These are phyloP conservation scores for Leonotis leonurus DNA, from an alignment of 257 asterid genomes.

Conservation along the genomic window DNA sequence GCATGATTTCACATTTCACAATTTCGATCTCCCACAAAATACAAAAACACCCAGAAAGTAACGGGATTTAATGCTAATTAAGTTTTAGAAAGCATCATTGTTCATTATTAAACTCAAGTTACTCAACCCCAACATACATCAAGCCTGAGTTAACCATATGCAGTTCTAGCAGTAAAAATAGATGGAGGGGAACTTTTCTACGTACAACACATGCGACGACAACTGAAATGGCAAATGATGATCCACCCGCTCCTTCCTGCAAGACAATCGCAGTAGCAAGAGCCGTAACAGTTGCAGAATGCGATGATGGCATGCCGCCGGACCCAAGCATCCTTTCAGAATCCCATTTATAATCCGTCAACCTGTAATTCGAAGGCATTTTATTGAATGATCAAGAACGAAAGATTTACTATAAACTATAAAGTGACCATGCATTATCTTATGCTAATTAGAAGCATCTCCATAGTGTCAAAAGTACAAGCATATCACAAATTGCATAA, in stretches of 20 bases:
- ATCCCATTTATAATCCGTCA: constrained; percentile 85
- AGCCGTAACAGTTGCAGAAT: constrained; percentile 81
- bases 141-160: no score
- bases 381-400: constrained; percentile 38
- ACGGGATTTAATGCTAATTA: no score
- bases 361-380: constrained; percentile 56
- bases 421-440: no score
- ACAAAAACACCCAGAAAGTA: no score
- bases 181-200: not conserved
- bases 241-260: constrained; percentile 57
- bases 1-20: not conserved
- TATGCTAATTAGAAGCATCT: no score
- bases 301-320: constrained; percentile 99
- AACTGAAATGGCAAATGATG: not conserved
- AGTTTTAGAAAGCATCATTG: no score
- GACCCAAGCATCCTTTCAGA: constrained; percentile 80
- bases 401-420: no score
- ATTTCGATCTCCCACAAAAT: not conserved
- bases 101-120: no score
- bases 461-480: no score
- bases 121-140: not conserved
- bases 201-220: not conserved
- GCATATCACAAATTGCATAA: no score
- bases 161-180: not conserved
- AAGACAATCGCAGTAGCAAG: constrained; percentile 70